Conservation (phyloP, 371 early-diverging fungal genomes). For the Mortierella sp. region DNA sequence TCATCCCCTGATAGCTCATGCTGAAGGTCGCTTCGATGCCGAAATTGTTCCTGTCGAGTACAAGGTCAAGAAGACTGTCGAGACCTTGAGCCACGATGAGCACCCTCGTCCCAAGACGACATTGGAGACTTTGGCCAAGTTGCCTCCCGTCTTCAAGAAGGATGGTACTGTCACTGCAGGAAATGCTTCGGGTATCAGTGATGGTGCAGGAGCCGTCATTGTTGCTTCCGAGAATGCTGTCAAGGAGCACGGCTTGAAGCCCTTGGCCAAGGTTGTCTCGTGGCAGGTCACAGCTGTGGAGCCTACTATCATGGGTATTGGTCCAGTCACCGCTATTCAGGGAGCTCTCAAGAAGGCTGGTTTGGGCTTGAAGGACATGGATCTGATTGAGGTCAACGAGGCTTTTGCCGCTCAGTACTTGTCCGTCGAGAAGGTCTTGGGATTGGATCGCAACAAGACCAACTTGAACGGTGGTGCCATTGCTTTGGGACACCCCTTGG, state of each 20-base stretch:
- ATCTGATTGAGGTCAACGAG: conserved; percentile 96
- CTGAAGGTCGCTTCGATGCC: conserved; percentile 77
- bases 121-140: conserved; percentile 79
- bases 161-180: conserved; percentile 95
- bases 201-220: conserved; percentile 94
- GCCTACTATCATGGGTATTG: conserved; percentile 90
- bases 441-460: conserved; percentile 79
- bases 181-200: conserved; percentile 95
- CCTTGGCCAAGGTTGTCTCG: conserved; percentile 89
- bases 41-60: conserved; percentile 93
- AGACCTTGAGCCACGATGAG: conserved; percentile 82
- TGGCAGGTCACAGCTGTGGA: conserved; percentile 90
- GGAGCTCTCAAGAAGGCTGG: conserved; percentile 88
- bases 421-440: conserved; percentile 90
- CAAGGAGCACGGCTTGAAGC: conserved; percentile 80
- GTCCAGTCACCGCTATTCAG: conserved; percentile 94
- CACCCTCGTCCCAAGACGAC: conserved; percentile 90
- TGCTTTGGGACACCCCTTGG: conserved; percentile 97
- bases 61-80: conserved; percentile 78
- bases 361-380: conserved; percentile 86
- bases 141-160: conserved; percentile 91
- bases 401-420: conserved; percentile 97
- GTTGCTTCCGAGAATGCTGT: conserved; percentile 91
- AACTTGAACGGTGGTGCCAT: conserved; percentile 96
- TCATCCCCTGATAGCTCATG: conserved; percentile 70